Evolutionary conservation across 1,284 basidiomycete genomes (phyloP), one percentile per base, ranked within the genome.

Genomic region (Coniferiporia weirii): DNA sequence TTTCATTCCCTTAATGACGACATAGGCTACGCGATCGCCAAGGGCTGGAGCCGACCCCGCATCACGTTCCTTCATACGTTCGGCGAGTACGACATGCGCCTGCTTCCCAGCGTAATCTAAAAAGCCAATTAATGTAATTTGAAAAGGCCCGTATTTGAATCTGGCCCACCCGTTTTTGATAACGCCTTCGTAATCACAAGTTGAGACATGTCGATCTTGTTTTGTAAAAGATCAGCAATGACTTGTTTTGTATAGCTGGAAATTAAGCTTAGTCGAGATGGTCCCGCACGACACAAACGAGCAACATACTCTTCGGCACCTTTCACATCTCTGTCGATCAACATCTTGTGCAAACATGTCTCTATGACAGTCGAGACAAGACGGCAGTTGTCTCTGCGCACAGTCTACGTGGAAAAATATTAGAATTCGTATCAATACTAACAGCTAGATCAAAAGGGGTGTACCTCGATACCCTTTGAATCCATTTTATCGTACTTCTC

Each of bases 401-500:
- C 95, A 53, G 95, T 98, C 94, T 97, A 62, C 7, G 60, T 45
- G 13, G 7, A 52, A 35, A 47, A 44, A 60, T 61, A 15, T 54
- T 27, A 59, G 46, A 27, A 27, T 34, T 45, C 13, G 38, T 4
- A 19, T 58, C 49, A 4, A 15, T 17, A 40, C 34, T 13, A 47
- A 19, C 17, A 36, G 19, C 27, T 27, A 27, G 5, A 53, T 44
- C 49, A 54, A 57, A 20, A 53, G 3, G 68, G 84, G 34, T 27
- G 27, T 61, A 94, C 94, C 82, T 98, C 95, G 61, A 98, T 98
- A 67, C 95, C 95, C 74, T 98, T 98, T 1, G 95, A 89, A 67
- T 98, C 95, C 95, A 98, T 97, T 76, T 98, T 98, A 72, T 98
- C 95, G 66, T 91, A 95, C 71, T 93, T 95, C 49, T 97, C 94